These are phyloP conservation scores for Sugiyamaella floridensis DNA, from an alignment of 805 yeast genomes.

Conservation along the genomic window DNA sequence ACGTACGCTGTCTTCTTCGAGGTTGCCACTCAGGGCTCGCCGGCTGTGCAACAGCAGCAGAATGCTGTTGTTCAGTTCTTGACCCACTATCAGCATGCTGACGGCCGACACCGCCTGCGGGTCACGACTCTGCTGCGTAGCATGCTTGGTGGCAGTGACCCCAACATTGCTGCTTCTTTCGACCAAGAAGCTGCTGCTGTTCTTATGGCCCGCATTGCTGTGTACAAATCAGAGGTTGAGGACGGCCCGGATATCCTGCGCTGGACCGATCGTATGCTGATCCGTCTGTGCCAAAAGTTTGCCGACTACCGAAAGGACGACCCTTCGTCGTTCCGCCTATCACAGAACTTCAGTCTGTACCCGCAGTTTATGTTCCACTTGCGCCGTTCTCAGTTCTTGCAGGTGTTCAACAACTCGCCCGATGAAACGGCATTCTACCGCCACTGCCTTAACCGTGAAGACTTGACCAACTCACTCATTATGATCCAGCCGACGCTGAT, in stretches of 20 bases:
- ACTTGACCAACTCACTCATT: conserved; percentile 82
- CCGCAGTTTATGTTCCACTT: conserved; percentile 95
- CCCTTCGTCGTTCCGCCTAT: conserved; percentile 70
- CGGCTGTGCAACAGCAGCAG: conserved; percentile 29
- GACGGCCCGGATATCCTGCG: conserved; percentile 89
- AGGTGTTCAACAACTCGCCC: conserved; percentile 95
- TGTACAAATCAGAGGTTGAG: conserved; percentile 71
- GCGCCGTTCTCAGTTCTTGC: conserved; percentile 92
- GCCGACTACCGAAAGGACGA: conserved; percentile 91
- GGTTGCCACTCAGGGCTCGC: conserved; percentile 39
- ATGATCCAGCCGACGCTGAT: conserved; percentile 98
- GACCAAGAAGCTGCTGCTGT: conserved; percentile 99
- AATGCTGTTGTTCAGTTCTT: conserved; percentile 64
- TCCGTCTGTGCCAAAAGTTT: conserved; percentile 83
- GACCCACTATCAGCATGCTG: conserved; percentile 91
- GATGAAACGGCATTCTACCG: conserved; percentile 98
- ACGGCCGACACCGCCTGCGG: conserved; percentile 80
- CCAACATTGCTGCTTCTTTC: conserved; percentile 57
- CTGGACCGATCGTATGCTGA: conserved; percentile 91
- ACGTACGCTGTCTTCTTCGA: conserved; percentile 89
- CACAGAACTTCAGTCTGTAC: conserved; percentile 75
- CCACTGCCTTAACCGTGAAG: conserved; percentile 86
- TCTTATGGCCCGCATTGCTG: conserved; percentile 83
- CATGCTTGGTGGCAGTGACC: conserved; percentile 48
- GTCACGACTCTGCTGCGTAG: conserved; percentile 75